phyloP scores from a whole-genome alignment of 129 eudicot genomes.

The Chrysanthemum makinoi region DNA sequence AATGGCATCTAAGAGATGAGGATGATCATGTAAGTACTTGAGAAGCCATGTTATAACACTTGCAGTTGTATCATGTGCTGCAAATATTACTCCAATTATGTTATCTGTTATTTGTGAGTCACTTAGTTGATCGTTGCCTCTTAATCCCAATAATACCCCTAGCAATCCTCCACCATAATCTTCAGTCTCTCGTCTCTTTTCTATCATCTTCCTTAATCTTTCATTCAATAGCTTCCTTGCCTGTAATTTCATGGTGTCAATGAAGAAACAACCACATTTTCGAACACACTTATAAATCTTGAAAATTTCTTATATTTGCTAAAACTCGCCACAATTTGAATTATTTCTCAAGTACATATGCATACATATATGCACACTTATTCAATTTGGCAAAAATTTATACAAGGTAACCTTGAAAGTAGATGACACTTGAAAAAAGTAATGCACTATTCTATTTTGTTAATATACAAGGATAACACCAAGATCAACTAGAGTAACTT shows the following conservation, averaged over 20 bases:
- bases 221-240: conserved; percentile 72
- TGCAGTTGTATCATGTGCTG: conserved; percentile 93
- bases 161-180: conserved; percentile 58
- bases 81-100: conserved; percentile 76
- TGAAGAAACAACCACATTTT: not conserved
- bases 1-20: conserved; percentile 48
- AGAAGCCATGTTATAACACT: conserved; percentile 80
- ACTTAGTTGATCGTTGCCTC: conserved; percentile 31
- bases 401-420: too few relatives aligned
- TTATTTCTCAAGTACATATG: too few relatives aligned
- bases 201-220: conserved; percentile 48
- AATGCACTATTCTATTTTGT: too few relatives aligned
- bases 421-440: too few relatives aligned
- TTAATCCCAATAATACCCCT: conserved; percentile 46
- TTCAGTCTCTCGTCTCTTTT: conserved; percentile 44
- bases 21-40: conserved; percentile 68
- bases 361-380: too few relatives aligned
- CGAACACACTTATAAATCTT: too few relatives aligned
- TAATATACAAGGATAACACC: too few relatives aligned
- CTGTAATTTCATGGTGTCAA: conserved; percentile 29
- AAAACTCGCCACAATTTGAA: too few relatives aligned
- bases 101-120: conserved; percentile 78
- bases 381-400: too few relatives aligned
- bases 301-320: too few relatives aligned
- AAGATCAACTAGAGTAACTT: too few relatives aligned